Conservation (phyloP, 768 basidiomycete genomes). For the Rhodosporidiobolus odoratus region DNA sequence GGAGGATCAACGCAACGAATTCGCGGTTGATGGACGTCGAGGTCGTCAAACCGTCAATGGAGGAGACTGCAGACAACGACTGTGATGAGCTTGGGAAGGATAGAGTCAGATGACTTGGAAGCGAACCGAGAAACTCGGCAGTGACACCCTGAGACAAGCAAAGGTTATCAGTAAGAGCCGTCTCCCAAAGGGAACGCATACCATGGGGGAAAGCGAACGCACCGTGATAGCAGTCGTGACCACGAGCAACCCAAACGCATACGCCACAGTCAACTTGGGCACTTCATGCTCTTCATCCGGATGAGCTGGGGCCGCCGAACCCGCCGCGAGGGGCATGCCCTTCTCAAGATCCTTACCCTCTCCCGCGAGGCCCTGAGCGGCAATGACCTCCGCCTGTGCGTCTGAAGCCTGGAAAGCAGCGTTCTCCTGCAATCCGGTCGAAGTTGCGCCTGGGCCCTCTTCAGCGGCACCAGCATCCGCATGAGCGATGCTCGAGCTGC, state of each 20-base stretch:
- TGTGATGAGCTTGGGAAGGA: no score
- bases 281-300: conserved; percentile 47
- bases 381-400: background rate
- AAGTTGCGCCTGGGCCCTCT: no score
- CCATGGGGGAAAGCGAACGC: background rate
- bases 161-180: background rate
- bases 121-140: conserved; percentile 56
- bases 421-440: background rate
- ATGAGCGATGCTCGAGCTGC: background rate
- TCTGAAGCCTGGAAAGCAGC: background rate
- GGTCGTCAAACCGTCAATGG: conserved; percentile 63
- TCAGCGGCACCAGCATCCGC: background rate
- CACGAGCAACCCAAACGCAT: conserved; percentile 57
- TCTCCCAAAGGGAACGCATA: no score
- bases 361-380: no score
- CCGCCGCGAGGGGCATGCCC: background rate
- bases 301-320: background rate
- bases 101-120: no score
- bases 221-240: conserved; percentile 54
- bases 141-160: conserved; percentile 50
- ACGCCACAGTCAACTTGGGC: conserved; percentile 58
- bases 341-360: conserved; percentile 9
- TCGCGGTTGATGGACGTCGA: conserved; percentile 60
- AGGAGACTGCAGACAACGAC: conserved; percentile 53
- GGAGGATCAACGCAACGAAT: conserved; percentile 81